Percentiles rank a stretch among this genome's conserved stretches.
Evolutionary conservation across 78 protist genomes (phyloP).

Genomic region (Dictyostelium brefeldianum): DNA sequence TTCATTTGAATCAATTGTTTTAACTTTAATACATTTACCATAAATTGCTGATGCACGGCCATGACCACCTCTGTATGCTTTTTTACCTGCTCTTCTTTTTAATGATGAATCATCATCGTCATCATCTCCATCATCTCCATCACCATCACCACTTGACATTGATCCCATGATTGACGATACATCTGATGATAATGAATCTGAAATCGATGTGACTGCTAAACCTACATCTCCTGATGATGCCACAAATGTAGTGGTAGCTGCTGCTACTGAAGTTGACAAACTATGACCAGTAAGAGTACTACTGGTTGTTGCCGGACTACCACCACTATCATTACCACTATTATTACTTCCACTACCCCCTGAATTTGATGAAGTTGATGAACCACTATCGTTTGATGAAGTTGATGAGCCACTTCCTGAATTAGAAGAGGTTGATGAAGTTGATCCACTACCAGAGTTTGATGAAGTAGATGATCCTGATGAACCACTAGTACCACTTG

Average conservation of each 20-base stretch:
- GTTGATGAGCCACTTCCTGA: background rate
- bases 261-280: too few relatives aligned
- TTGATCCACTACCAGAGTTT: background rate
- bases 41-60: background rate
- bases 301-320: too few relatives aligned
- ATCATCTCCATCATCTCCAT: background rate
- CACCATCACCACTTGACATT: background rate
- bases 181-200: too few relatives aligned
- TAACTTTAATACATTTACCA: slow-evolving; percentile 2
- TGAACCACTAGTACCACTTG: too few relatives aligned
- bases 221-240: too few relatives aligned
- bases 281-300: too few relatives aligned
- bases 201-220: too few relatives aligned
- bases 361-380: too few relatives aligned
- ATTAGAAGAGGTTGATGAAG: background rate
- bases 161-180: background rate
- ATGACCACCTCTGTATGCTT: background rate
- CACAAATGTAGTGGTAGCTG: too few relatives aligned
- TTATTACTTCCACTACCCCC: background rate
- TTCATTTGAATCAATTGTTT: background rate
- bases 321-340: background rate
- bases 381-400: background rate
- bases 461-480: background rate
- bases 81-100: background rate
- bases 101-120: background rate